Base-by-base conservation (phyloP, 768 basidiomycete species). In the Leccinum uliginosum region DNA sequence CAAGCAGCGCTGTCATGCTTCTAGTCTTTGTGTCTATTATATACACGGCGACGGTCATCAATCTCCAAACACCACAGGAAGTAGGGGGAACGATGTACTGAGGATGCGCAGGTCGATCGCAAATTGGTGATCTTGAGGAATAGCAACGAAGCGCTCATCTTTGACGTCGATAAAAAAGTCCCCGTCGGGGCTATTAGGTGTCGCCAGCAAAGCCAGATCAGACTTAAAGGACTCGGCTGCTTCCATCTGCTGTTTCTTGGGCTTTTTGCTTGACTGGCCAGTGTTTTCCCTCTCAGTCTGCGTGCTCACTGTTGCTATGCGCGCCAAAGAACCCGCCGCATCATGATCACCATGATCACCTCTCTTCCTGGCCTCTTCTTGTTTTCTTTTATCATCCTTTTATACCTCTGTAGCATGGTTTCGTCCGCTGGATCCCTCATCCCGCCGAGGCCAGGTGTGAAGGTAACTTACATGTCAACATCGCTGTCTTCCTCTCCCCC, bases 61-160 rank as follows among this genome's bases (percentile, higher is more conserved):
- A 17, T n/a, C 10, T 14, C 19, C 26, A 47, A 38, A 35, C 23
- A n/a, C 9, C 9, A 14, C 19, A 44, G 17, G 10, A 1, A 4
- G 27, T 21, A 47, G 29, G 30, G 43, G 55, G 23, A 43, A 23
- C 0, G 14, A 80, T 93, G 61, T 67, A 97, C 95, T 86, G 91
- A 69, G 96, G 93, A 74, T 97, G 91, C 53, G 84, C 90, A 19
- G 97, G 71, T 98, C 97, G 61, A 99, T 94, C 0, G 96, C 95
- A 62, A 91, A 98, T 30, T 86, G 82, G 64, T 91, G 85, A 66
- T 98, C 89, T 63, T 97, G 92, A 64, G 93, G 89, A 48, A 98
- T 67, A 23, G 82, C 86, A 67, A 83, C 83, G 79, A 98, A 98
- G 15, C 97, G 87, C 10, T 86, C 82, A 65, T 99, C 97, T 63